Conservation (phyloP, 2,329 filamentous ascomycete species). For the Alternaria triticimaculans region DNA sequence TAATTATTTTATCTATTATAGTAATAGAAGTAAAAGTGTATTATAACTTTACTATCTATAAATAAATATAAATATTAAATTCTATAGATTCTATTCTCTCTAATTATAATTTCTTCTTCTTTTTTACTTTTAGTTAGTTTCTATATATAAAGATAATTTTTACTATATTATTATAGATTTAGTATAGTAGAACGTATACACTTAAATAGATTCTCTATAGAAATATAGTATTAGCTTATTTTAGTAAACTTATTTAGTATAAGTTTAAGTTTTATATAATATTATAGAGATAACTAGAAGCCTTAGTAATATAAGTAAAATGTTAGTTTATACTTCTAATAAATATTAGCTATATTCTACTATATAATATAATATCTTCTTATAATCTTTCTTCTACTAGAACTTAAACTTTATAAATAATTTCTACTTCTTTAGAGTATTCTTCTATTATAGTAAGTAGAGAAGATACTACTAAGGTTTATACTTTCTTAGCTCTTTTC, state of each 20-base stretch:
- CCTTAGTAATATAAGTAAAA: constrained; percentile 10
- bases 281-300: constrained; percentile 7
- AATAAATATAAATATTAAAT: constrained; percentile 6
- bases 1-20: not conserved
- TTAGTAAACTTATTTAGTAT: not conserved
- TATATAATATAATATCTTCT: constrained; percentile 7
- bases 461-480: constrained; percentile 8
- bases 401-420: constrained; percentile 8
- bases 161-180: not conserved
- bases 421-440: constrained; percentile 8
- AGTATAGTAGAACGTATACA: not conserved
- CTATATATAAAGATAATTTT: not conserved
- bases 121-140: not conserved
- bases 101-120: not conserved
- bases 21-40: constrained; percentile 8
- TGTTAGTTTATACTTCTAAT: constrained; percentile 10
- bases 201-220: not conserved
- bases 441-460: constrained; percentile 7
- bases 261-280: constrained; percentile 7
- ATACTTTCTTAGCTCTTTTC: constrained; percentile 1
- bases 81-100: constrained; percentile 1
- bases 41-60: constrained; percentile 5
- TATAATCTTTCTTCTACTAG: constrained; percentile 8
- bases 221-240: not conserved
- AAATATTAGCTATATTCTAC: constrained; percentile 8